Evolutionary conservation across 1,139 yeast genomes (phyloP), one percentile per base, ranked within the genome.

Genomic region (Geotrichum histeridarum): DNA sequence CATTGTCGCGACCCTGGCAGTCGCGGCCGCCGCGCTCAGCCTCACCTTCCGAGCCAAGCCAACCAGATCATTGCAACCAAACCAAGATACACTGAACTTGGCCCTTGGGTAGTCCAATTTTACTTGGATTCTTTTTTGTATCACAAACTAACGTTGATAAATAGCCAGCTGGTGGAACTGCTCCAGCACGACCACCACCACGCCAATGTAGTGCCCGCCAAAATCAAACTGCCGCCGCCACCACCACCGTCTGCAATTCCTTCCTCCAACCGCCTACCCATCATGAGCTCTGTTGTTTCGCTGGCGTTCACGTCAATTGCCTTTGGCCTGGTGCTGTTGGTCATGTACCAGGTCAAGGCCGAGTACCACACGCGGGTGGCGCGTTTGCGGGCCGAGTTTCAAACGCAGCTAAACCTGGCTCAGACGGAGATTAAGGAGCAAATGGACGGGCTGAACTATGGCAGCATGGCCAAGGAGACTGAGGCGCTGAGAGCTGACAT

Each of bases 361-460:
- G 15, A 45, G 11, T 36, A 36, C 32, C 32, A 35, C 15, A 42
- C 48, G 2, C 32, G 22, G 12, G 39, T 37, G 12, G 31, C 48
- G 14, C 15, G 11, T 17, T 17, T 50, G 33, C 53, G 44, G 18
- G 41, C 15, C 12, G 45, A 43, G 11, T 43, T 22, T 31, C 43
- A 42, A 32, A 22, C 11, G 7, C 53, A 43, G 15, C 22, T 50
- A 15, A 18, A 39, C 12, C 22, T 37, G 12, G 11, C 36, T 7
- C 37, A 31, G 27, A 32, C 9, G 11, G 27, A 87, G 64, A 76
- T 88, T 39, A 90, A 86, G 17, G 42, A 41, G 15, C 44, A 50
- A 3, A 14, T 42, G 12, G 51, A 38, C 22, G 63, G 65, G 0
- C 61, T 62, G 45, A 59, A 61, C 22, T 61, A 69, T 1, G 61